Percentiles rank a stretch among this genome's conserved stretches.
Evolutionary conservation across 1,284 basidiomycete genomes (phyloP).

Genomic region (Puccinia horiana): DNA sequence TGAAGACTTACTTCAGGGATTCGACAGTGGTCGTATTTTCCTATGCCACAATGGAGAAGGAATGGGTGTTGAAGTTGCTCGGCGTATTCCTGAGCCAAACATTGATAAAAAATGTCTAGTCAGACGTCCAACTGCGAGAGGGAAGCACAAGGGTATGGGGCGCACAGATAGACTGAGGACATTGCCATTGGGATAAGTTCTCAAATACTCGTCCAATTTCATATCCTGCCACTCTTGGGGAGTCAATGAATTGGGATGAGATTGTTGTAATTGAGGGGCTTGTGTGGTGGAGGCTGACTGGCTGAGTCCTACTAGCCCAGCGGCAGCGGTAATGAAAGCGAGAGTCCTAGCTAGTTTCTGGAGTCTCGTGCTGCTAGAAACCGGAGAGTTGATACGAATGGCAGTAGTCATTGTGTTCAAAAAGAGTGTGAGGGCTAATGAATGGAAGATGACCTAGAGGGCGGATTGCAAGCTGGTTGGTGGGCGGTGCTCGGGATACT

Average conservation of each 20-base stretch:
- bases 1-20: slow-evolving; percentile 35
- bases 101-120: neutral
- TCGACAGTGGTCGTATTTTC: slow-evolving; percentile 14
- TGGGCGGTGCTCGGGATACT: no score
- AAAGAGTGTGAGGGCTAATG: neutral
- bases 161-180: slow-evolving; percentile 42
- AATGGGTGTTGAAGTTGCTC: slow-evolving; percentile 26
- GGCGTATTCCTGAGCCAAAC: slow-evolving; percentile 31
- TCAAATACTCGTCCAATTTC: slow-evolving; percentile 36
- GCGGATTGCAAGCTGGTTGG: neutral
- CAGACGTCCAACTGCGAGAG: neutral
- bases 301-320: slow-evolving; percentile 3
- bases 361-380: neutral
- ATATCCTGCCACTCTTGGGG: slow-evolving; percentile 37
- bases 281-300: neutral
- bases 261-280: neutral
- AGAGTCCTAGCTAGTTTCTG: neutral
- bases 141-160: neutral
- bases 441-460: neutral
- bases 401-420: neutral
- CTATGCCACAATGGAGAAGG: slow-evolving; percentile 43
- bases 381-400: neutral
- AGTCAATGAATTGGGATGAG: slow-evolving; percentile 1
- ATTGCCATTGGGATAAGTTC: slow-evolving; percentile 46
- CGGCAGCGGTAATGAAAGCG: slow-evolving; percentile 6